These are phyloP conservation scores for Suillus placidus DNA, from an alignment of 768 basidiomycete genomes.

Conservation along the genomic window DNA sequence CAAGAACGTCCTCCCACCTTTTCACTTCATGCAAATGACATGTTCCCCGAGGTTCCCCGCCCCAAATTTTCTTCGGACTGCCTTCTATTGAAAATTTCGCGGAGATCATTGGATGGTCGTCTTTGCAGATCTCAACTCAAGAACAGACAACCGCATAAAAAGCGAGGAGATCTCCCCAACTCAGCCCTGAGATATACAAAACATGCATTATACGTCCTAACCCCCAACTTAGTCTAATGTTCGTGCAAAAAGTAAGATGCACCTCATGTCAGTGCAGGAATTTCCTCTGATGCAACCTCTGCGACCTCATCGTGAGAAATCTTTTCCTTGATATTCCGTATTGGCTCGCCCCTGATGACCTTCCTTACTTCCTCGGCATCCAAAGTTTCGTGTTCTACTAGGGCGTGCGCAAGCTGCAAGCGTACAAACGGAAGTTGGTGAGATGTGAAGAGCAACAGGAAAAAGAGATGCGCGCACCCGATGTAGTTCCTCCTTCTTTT, in stretches of 20 bases:
- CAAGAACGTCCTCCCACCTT: background rate
- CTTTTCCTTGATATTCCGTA: conserved; percentile 69
- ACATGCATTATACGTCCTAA: conserved; percentile 19
- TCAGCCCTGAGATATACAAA: conserved; percentile 14
- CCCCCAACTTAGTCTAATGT: conserved; percentile 12
- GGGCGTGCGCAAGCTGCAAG: conserved; percentile 78
- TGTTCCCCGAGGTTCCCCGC: too few relatives aligned
- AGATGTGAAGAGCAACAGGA: background rate
- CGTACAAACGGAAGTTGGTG: conserved; percentile 6
- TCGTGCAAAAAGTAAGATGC: conserved; percentile 8
- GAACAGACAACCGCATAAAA: background rate
- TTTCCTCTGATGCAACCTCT: conserved; percentile 10
- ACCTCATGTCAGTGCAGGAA: conserved; percentile 17
- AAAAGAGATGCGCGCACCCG: conserved; percentile 45
- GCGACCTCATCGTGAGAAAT: conserved; percentile 51
- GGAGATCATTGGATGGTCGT: background rate
- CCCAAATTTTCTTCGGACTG: background rate
- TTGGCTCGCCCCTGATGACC: conserved; percentile 82
- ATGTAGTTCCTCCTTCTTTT: conserved; percentile 75
- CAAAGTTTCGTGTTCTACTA: conserved; percentile 95
- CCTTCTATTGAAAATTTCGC: background rate
- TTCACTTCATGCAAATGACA: background rate
- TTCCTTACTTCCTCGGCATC: conserved; percentile 82
- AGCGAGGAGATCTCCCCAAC: background rate
- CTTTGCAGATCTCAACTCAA: background rate